Base-by-base conservation (phyloP, 1,284 basidiomycete genomes). In the Rhodofomes roseus region DNA sequence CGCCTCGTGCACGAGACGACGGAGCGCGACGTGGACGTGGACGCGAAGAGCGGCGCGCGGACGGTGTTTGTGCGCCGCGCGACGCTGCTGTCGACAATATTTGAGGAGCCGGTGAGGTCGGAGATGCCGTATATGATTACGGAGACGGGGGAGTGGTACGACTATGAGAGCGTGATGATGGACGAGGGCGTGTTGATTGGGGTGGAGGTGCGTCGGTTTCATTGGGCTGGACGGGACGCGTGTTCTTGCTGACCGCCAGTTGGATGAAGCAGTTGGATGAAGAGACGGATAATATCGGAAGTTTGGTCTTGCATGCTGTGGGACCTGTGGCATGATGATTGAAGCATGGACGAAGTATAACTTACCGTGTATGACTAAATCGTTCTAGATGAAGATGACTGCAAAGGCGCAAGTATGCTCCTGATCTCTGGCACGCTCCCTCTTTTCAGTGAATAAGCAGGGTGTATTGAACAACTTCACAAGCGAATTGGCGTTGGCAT, bases 171-270 rank as follows among this genome's bases (percentile, higher is more conserved):
- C 7, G 73, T 80, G 27, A 56, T 83, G 60, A 71, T 82, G 60
- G 81, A 83, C 54, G 79, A 83, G 62, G 78, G 80, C 59, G 73
- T 79, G 60, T 69, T 83, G 23, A 63, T 84, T 36, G 80, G 80
- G 8, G 61, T 80, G 23, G 65, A 69, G 64, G 79, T 79, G 54
- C 51, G 76, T 71, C 5, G 11, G 6, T 18, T 23, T 14, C 20
- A 8, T 41, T 6, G 2, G 14, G 37, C 7, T n/a, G 4, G n/a
- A n/a, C n/a, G n/a, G n/a, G n/a, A n/a, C 18, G 37, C 5, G 31
- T 34, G 37, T 3, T 25, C 14, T 39, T 43, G 6, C 36, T 31
- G 16, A 55, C 54, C 12, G 5, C 18, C 7, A 22, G 2, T 4
- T 23, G 23, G 23, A 22, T 27, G 27, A 31, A 51, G 48, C 48